Evolutionary conservation across 352 stramenopile genomes (phyloP).

Genomic region (Phytophthora multivora): DNA sequence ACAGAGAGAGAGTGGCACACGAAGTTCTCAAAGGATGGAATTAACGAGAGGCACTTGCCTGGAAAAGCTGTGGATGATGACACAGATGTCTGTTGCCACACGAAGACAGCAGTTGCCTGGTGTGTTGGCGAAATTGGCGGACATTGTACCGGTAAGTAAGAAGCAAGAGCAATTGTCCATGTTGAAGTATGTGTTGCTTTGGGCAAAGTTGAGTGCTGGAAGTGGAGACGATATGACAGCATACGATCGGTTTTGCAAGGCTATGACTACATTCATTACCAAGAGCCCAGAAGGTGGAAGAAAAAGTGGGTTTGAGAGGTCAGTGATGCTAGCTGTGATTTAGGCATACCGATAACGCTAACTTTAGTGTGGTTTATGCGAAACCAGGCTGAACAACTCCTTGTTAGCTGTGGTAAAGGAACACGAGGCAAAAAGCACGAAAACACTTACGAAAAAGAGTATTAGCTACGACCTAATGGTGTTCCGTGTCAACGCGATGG

Average conservation of each 20-base stretch:
- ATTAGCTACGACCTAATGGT: neutral
- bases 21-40: neutral
- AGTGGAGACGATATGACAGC: neutral
- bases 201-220: neutral
- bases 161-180: neutral
- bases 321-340: neutral
- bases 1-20: neutral
- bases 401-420: neutral
- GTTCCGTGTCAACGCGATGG: neutral
- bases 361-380: neutral
- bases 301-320: neutral
- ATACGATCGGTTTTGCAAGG: neutral
- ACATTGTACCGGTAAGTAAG: neutral
- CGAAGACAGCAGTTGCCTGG: neutral
- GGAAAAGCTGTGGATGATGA: conserved; percentile 4
- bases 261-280: neutral
- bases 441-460: too few relatives aligned
- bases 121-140: neutral
- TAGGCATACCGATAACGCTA: too few relatives aligned
- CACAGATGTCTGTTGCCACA: neutral
- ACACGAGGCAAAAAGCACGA: neutral
- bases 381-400: neutral
- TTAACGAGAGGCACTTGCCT: neutral
- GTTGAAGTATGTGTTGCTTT: conserved; percentile 9
- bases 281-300: neutral